These are phyloP conservation scores for Penicillium canescens DNA, from an alignment of 495 filamentous ascomycete genomes.

Conservation along the genomic window DNA sequence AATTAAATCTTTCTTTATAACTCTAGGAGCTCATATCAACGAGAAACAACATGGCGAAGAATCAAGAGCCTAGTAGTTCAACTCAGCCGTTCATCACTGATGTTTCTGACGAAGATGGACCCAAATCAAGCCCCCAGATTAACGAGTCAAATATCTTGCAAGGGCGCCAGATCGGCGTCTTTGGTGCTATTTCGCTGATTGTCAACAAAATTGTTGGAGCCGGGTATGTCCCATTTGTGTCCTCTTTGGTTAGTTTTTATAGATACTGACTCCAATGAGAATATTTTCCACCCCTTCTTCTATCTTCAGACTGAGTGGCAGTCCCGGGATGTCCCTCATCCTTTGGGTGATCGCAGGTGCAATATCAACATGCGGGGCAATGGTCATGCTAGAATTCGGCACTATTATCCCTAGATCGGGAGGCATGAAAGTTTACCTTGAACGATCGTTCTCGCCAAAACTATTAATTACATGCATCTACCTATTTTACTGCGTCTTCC, in stretches of 20 bases:
- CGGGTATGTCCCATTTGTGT: slow-evolving; percentile 12
- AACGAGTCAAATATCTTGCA: slow-evolving; percentile 25
- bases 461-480: slow-evolving; percentile 55
- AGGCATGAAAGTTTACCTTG: slow-evolving; percentile 72
- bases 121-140: slow-evolving; percentile 4
- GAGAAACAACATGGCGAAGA: not conserved
- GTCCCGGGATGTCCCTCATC: slow-evolving; percentile 59
- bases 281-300: slow-evolving; percentile 70
- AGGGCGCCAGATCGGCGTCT: slow-evolving; percentile 24
- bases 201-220: slow-evolving; percentile 31
- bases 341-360: slow-evolving; percentile 63
- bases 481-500: slow-evolving; percentile 27
- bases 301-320: slow-evolving; percentile 61
- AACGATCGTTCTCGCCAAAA: slow-evolving; percentile 50
- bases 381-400: slow-evolving; percentile 64
- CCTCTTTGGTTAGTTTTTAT: not conserved
- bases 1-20: not conserved
- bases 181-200: slow-evolving; percentile 26
- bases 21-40: not conserved
- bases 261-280: slow-evolving; percentile 21
- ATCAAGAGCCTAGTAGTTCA: not conserved
- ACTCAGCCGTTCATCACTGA: not conserved
- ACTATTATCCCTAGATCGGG: slow-evolving; percentile 66
- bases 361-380: slow-evolving; percentile 57
- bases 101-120: slow-evolving; percentile 6